These are phyloP conservation scores for Echeveria elegans DNA, from an alignment of 164 flowering plant genomes.

Conservation along the genomic window DNA sequence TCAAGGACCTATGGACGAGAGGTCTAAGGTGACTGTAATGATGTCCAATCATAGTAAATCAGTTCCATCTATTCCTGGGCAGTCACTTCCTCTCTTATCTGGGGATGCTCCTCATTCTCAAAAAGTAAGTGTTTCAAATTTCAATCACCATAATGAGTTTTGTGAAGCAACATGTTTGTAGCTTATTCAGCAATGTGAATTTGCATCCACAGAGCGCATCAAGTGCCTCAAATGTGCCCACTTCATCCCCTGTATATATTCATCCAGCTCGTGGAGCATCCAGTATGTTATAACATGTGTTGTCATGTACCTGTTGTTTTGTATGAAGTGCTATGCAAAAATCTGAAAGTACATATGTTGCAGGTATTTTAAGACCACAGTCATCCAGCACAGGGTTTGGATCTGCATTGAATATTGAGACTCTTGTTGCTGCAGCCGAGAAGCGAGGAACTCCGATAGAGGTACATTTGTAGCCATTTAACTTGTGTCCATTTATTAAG, in stretches of 20 bases:
- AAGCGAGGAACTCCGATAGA: constrained; percentile 80
- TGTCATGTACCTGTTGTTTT: background rate
- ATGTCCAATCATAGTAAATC: constrained; percentile 37
- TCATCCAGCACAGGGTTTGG: constrained; percentile 68
- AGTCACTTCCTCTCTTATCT: constrained; percentile 24
- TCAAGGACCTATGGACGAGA: constrained; percentile 49
- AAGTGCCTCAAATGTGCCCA: constrained; percentile 27
- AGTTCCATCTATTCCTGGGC: constrained; percentile 34
- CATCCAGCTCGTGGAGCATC: constrained; percentile 56
- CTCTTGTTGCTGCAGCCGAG: constrained; percentile 95
- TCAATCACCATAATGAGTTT: background rate
- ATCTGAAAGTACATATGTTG: background rate
- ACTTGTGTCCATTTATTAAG: background rate
- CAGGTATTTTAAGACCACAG: constrained; percentile 27
- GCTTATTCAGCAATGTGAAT: background rate
- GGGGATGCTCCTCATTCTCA: constrained; percentile 32
- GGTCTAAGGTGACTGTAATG: constrained; percentile 33
- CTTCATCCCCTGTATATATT: constrained; percentile 53
- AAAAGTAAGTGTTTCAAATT: constrained; percentile 34
- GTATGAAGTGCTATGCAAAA: background rate
- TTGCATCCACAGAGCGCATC: constrained; percentile 36
- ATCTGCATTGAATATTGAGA: constrained; percentile 91
- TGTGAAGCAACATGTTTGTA: background rate
- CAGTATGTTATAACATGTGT: constrained; percentile 15
- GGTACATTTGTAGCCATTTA: constrained; percentile 34